These are phyloP conservation scores for Aspergillus ruber DNA, from an alignment of 2,329 filamentous ascomycete species.

Conservation along the genomic window DNA sequence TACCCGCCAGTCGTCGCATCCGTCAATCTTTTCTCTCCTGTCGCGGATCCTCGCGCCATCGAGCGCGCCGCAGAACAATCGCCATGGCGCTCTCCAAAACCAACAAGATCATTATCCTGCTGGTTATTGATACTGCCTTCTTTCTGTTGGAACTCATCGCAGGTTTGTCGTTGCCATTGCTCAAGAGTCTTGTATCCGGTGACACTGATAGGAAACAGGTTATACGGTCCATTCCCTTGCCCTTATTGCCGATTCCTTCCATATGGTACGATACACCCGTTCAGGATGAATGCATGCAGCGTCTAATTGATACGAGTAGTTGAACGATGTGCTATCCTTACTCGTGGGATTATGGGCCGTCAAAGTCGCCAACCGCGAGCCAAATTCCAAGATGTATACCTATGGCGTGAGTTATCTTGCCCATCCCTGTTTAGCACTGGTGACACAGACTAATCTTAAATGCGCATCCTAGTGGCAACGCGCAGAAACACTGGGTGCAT, in stretches of 20 bases:
- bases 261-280: conserved; percentile 63
- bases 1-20: neutral
- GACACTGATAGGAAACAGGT: conserved; percentile 39
- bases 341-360: conserved; percentile 94
- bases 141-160: conserved; percentile 83
- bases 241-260: conserved; percentile 92
- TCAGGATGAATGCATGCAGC: neutral
- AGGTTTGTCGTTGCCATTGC: conserved; percentile 40
- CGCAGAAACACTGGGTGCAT: conserved; percentile 89
- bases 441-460: neutral
- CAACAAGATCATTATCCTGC: conserved; percentile 84
- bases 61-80: conserved; percentile 15
- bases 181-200: neutral
- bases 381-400: conserved; percentile 79
- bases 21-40: neutral
- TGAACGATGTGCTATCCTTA: conserved; percentile 96
- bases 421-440: neutral
- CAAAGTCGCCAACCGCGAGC: conserved; percentile 74
- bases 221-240: conserved; percentile 87
- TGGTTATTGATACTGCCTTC: conserved; percentile 82
- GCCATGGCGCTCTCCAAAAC: conserved; percentile 85
- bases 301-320: conserved; percentile 40
- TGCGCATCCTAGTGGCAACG: conserved; percentile 68
- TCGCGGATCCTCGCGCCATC: conserved; percentile 15
- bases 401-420: conserved; percentile 64